Evolutionary conservation across 371 early-diverging fungal genomes (phyloP).

Genomic region (Lichtheimia hyalospora): DNA sequence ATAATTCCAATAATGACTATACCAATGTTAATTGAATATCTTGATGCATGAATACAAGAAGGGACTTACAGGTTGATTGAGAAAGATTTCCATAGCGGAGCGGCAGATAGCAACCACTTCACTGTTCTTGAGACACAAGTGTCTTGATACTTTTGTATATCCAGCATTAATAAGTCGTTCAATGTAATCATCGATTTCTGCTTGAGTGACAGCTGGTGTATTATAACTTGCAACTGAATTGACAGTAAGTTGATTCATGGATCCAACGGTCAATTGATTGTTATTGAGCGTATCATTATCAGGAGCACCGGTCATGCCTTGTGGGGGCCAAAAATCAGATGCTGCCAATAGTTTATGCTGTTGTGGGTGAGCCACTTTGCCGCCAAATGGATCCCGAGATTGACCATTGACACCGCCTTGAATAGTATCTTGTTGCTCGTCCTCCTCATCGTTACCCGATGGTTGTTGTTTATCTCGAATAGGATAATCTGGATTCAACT

Average conservation of each 20-base stretch:
- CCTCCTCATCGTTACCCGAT: conserved; percentile 12
- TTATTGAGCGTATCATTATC: conserved; percentile 13
- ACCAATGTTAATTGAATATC: background rate
- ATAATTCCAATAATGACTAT: conserved; percentile 87
- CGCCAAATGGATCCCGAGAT: conserved; percentile 27
- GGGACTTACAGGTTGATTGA: conserved; percentile 81
- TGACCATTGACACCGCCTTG: conserved; percentile 24
- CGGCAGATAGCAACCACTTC: conserved; percentile 92
- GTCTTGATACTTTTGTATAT: conserved; percentile 72
- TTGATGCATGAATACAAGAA: conserved; percentile 4
- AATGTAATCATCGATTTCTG: conserved; percentile 86
- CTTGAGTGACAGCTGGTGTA: conserved; percentile 28
- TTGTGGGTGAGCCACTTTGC: conserved; percentile 39
- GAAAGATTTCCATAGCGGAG: conserved; percentile 86
- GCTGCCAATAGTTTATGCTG: conserved; percentile 40
- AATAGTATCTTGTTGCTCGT: conserved; percentile 16
- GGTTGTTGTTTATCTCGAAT: conserved; percentile 10
- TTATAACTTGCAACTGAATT: conserved; percentile 39
- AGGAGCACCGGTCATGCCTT: background rate
- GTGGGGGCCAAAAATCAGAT: conserved; percentile 45
- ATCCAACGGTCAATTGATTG: conserved; percentile 45
- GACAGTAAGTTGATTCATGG: conserved; percentile 48
- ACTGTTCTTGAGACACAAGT: conserved; percentile 72
- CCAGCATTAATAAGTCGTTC: conserved; percentile 80
- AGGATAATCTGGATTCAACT: conserved; percentile 50